These are phyloP conservation scores for Cinnamomum chago DNA, from an alignment of 164 flowering plant species.

Conservation along the genomic window DNA sequence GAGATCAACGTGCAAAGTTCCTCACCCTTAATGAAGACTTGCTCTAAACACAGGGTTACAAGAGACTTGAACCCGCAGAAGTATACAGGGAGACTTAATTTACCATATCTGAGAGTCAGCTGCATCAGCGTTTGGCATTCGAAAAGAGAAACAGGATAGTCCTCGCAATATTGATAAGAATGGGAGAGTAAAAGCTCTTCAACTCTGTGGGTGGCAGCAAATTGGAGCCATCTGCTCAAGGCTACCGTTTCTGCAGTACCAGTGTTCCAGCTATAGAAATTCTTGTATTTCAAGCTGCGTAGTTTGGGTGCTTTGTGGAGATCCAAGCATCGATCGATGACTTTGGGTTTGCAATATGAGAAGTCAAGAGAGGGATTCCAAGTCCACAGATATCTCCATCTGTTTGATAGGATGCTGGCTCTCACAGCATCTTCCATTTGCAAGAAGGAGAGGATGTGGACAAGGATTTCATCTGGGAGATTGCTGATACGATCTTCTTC, in stretches of 20 bases:
- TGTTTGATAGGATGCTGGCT: not conserved
- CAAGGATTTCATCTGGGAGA: not conserved
- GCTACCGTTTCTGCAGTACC: not conserved
- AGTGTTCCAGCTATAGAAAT: too few species aligned
- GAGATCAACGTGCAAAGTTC: not conserved
- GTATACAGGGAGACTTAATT: not conserved
- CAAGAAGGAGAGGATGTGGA: not conserved
- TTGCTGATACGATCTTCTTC: not conserved
- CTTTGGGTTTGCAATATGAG: not conserved
- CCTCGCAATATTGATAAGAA: too few species aligned
- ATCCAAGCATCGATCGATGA: not conserved
- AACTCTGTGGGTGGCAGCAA: not conserved
- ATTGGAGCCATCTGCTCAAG: not conserved
- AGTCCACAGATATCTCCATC: not conserved
- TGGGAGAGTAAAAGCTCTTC: not conserved
- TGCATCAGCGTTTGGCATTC: not conserved
- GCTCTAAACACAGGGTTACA: not conserved
- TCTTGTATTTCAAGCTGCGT: not conserved
- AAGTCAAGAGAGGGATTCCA: not conserved
- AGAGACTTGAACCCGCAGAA: not conserved
- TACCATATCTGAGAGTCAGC: not conserved
- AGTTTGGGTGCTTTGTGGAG: not conserved
- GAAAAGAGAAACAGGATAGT: too few species aligned
- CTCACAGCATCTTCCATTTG: not conserved
- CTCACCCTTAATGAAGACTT: not conserved